Evolutionary conservation across 1,284 basidiomycete species (phyloP).

Genomic region (Ustilago shanxiensis): DNA sequence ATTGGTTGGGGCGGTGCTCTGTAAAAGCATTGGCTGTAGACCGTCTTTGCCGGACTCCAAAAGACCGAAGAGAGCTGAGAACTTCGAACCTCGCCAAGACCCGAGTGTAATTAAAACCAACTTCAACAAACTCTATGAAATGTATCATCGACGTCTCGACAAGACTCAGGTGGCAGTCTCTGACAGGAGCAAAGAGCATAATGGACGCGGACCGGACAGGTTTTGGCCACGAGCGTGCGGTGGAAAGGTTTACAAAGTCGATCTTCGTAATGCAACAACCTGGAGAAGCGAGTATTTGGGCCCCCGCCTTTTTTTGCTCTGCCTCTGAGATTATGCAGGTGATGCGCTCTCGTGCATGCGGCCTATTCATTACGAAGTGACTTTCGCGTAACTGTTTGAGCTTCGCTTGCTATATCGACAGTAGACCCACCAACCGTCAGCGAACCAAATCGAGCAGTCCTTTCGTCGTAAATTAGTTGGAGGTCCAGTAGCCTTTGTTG

Average conservation of each 20-base stretch:
- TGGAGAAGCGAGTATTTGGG: not conserved
- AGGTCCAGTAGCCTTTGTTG: not conserved
- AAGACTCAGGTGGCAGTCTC: not conserved
- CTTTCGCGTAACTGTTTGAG: constrained; percentile 10
- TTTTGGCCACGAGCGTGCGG: not conserved
- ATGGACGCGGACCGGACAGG: not conserved
- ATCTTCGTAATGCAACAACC: constrained; percentile 1
- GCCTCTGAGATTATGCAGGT: constrained; percentile 4
- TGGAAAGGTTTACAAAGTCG: constrained; percentile 8
- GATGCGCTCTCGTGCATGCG: not conserved
- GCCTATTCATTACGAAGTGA: constrained; percentile 37
- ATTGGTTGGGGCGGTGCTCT: too few relatives aligned
- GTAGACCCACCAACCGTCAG: not conserved
- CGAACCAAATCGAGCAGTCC: not conserved
- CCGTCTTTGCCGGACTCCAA: constrained; percentile 5
- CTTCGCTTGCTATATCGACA: not conserved
- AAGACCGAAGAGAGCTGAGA: not conserved
- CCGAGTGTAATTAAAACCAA: too few relatives aligned
- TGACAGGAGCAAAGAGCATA: constrained; percentile 1
- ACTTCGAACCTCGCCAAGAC: not conserved
- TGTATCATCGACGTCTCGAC: not conserved
- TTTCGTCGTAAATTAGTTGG: not conserved
- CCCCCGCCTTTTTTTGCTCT: not conserved
- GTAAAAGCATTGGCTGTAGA: too few relatives aligned
- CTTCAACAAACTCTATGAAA: not conserved